Base-by-base conservation (phyloP, 2,329 filamentous ascomycete species). In the Ophiocordyceps polyrhachis-furcata region DNA sequence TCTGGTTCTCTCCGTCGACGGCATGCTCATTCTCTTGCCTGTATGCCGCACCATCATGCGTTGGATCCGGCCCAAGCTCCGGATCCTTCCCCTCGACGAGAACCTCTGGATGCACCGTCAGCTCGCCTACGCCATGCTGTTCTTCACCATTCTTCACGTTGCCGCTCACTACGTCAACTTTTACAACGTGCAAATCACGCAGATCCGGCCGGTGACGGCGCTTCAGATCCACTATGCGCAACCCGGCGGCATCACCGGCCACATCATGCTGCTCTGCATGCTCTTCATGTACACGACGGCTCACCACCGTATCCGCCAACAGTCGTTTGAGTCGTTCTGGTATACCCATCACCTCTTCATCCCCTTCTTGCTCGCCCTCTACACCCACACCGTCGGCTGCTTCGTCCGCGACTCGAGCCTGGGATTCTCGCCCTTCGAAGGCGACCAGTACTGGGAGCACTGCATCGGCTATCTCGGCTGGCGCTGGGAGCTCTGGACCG, bases 221-320 rank as follows among this genome's bases (percentile, higher is more conserved):
- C 64, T 96, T 7, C 73, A 96, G 57, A 94, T 96, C 50, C 91
- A 96, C 62, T 98, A 94, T 60, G 74, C 76, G 1, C 76, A 94
- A 58, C 75, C 87, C 43, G 88, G 86, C 55, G 91, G 91, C 49
- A 83, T 96, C 49, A 98, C 91, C 2, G 91, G 91, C 7, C 91
- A 98, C 62, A 74, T 95, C 49, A 98, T 98, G 91, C 74, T 96
- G 23, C 71, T 98, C n/a, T 96, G 88, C 72, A 98, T 98, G 91
- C 68, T 98, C 50, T 67, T 98, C 50, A 98, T 98, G 73, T 98
- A 93, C 66, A 98, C 91, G 1, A 95, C 88, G 0, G 83, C 91
- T 3, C 91, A 98, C 58, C 74, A 82, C 55, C 83, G 85, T 52
- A 96, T 98, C 51, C 83, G 91, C 45, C 89, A 96, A 60, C 91